phyloP scores from a whole-genome alignment of 495 filamentous ascomycete species.

The Lasiosphaeria ovina region DNA sequence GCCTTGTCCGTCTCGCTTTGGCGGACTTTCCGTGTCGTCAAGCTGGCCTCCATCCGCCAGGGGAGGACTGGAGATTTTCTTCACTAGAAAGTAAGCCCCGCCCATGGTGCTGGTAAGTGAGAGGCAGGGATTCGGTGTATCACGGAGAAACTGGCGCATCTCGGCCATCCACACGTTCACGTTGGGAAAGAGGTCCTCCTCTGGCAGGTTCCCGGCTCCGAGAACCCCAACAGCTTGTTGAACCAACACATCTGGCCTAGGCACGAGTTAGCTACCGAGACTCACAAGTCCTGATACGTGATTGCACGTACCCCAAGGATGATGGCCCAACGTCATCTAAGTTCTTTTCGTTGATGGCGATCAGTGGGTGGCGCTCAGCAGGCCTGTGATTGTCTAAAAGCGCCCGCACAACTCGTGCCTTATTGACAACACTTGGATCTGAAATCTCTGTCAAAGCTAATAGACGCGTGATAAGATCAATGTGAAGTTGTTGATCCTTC shows the following conservation, averaged over 20 bases:
- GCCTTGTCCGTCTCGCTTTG: slow-evolving; percentile 60
- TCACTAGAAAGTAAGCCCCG: slow-evolving; percentile 66
- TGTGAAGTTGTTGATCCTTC: slow-evolving; percentile 33
- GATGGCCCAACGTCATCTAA: slow-evolving; percentile 37
- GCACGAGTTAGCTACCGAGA: not conserved
- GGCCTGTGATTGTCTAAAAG: slow-evolving; percentile 34
- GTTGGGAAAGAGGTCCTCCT: slow-evolving; percentile 44
- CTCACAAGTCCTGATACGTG: not conserved
- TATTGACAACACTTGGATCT: slow-evolving; percentile 27
- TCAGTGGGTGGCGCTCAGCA: slow-evolving; percentile 27
- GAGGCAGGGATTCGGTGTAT: slow-evolving; percentile 58
- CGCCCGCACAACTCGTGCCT: slow-evolving; percentile 30
- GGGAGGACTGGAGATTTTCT: slow-evolving; percentile 27
- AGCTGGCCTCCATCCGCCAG: no score
- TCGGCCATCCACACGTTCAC: slow-evolving; percentile 41
- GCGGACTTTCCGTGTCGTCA: slow-evolving; percentile 11
- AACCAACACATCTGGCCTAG: slow-evolving; percentile 45
- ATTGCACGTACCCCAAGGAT: slow-evolving; percentile 43
- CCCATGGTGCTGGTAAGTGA: slow-evolving; percentile 70
- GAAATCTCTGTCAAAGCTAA: slow-evolving; percentile 45
- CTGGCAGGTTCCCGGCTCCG: slow-evolving; percentile 14
- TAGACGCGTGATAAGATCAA: slow-evolving; percentile 42
- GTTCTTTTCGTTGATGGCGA: slow-evolving; percentile 41
- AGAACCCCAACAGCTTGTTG: slow-evolving; percentile 37
- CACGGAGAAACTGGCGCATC: slow-evolving; percentile 58